Conservation (phyloP, 108 stramenopile genomes). For the Aurantiochytrium sp. region DNA sequence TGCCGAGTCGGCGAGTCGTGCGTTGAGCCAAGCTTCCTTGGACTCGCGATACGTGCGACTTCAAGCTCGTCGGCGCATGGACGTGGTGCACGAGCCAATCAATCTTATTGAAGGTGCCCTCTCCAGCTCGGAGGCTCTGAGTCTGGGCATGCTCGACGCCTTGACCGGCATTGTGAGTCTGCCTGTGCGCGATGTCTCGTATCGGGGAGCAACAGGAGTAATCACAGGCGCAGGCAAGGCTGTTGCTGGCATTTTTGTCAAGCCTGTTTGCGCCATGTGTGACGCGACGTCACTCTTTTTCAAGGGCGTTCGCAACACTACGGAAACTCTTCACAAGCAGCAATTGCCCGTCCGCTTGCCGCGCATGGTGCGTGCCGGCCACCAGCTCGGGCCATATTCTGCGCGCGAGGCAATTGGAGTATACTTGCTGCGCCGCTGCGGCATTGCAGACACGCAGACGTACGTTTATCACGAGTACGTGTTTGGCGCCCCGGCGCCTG, state of each 20-base stretch:
- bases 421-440: not conserved
- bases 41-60: not conserved
- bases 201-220: not conserved
- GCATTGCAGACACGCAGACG: not conserved
- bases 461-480: not conserved
- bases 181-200: not conserved
- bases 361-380: not conserved
- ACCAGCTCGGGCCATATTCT: not conserved
- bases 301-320: conserved; percentile 1
- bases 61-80: not conserved
- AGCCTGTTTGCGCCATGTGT: conserved; percentile 4
- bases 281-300: not conserved
- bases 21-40: not conserved
- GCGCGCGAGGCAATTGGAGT: not conserved
- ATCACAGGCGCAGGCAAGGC: not conserved
- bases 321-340: not conserved
- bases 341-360: not conserved
- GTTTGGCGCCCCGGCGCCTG: not conserved
- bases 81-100: conserved; percentile 8
- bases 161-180: not conserved
- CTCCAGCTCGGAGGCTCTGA: not conserved
- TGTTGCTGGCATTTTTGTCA: not conserved
- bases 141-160: not conserved
- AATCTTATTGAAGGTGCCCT: not conserved
- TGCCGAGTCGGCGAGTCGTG: not conserved